phyloP scores from a whole-genome alignment of 73 alveolate genomes.

The Paramecium primaurelia region DNA sequence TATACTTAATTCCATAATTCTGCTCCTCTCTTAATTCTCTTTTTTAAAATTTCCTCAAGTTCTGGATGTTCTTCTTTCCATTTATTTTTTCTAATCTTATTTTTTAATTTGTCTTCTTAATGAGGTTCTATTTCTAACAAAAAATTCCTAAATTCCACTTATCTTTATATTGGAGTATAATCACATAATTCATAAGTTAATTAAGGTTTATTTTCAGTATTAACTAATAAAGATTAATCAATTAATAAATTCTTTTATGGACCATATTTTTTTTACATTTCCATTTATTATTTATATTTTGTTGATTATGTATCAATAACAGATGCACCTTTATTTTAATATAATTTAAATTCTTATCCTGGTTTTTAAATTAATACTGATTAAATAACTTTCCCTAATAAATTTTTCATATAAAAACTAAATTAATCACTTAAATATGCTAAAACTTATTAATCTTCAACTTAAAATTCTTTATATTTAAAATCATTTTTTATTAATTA shows the following conservation, averaged over 20 bases:
- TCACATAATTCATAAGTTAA: neutral
- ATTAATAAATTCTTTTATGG: neutral
- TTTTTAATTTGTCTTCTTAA: neutral
- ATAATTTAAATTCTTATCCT: slow-evolving; percentile 27
- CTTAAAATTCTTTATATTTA: neutral
- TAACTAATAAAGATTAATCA: neutral
- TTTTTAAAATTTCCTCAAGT: neutral
- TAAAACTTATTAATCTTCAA: neutral
- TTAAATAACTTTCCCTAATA: neutral
- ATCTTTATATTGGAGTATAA: neutral
- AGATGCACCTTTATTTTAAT: neutral
- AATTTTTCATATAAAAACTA: neutral
- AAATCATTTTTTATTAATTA: neutral
- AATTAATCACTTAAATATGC: neutral
- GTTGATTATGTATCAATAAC: neutral
- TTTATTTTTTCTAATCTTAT: slow-evolving; percentile 20
- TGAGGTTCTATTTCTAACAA: neutral
- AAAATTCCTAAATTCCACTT: neutral
- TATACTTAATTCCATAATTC: slow-evolving; percentile 18
- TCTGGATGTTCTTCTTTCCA: slow-evolving; percentile 49
- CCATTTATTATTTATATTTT: neutral
- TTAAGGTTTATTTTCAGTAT: neutral
- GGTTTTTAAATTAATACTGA: neutral
- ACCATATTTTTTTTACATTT: slow-evolving; percentile 24
- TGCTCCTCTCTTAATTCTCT: slow-evolving; percentile 30